phyloP scores from a whole-genome alignment of 495 filamentous ascomycete species.

The Penicillium canescens region DNA sequence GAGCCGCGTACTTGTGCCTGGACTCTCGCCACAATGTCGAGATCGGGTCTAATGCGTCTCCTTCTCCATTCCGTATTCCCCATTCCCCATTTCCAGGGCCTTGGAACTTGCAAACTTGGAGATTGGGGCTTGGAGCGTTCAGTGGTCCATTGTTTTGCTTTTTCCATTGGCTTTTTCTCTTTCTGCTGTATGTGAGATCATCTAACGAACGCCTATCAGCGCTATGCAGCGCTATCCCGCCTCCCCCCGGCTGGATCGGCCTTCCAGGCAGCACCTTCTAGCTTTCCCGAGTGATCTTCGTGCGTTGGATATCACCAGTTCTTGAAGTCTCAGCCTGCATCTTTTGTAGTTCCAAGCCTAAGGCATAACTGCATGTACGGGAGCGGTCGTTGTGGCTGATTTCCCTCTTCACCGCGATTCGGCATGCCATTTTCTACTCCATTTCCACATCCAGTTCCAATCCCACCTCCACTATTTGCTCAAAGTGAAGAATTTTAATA shows the following conservation, averaged over 20 bases:
- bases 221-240: not conserved
- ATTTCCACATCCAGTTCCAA: no score
- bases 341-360: not conserved
- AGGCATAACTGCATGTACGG: not conserved
- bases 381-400: no score
- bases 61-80: conserved; percentile 1
- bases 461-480: no score
- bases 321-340: not conserved
- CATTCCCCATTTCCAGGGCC: conserved; percentile 12
- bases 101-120: not conserved
- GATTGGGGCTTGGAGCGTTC: no score
- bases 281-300: not conserved
- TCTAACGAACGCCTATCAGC: not conserved
- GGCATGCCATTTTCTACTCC: no score
- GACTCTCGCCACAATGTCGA: not conserved
- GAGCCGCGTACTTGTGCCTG: conserved; percentile 9
- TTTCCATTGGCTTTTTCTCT: not conserved
- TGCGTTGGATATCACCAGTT: not conserved
- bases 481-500: no score
- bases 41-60: conserved; percentile 1
- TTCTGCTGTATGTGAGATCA: no score
- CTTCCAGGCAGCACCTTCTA: no score
- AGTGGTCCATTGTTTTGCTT: not conserved
- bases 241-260: not conserved
- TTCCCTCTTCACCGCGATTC: no score